Evolutionary conservation across 768 basidiomycete species (phyloP).

Genomic region (Filobasidium floriforme): DNA sequence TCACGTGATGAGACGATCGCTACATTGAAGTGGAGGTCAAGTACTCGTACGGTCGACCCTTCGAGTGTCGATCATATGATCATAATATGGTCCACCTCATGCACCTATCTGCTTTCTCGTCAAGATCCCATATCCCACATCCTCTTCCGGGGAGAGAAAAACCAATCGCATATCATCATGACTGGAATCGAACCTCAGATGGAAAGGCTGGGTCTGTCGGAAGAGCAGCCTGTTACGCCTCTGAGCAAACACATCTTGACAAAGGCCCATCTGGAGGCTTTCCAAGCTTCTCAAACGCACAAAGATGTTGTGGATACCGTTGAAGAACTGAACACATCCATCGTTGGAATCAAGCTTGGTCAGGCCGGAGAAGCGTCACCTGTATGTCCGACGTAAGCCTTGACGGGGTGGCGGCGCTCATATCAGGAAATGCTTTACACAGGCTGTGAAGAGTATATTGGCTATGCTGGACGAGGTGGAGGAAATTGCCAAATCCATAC

Average conservation of each 20-base stretch:
- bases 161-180: background rate
- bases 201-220: background rate
- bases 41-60: background rate
- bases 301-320: conserved; percentile 62
- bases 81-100: too few relatives aligned
- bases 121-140: too few relatives aligned
- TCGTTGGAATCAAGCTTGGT: conserved; percentile 67
- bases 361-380: conserved; percentile 56
- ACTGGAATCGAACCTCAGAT: background rate
- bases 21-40: background rate
- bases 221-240: background rate
- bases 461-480: conserved; percentile 62
- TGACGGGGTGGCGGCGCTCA: background rate
- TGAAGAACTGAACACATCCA: conserved; percentile 63
- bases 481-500: conserved; percentile 59
- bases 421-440: background rate
- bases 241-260: conserved; percentile 64
- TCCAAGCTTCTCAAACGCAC: conserved; percentile 67
- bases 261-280: conserved; percentile 68
- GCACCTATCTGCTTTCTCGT: too few relatives aligned
- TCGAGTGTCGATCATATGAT: too few relatives aligned
- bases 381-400: conserved; percentile 49
- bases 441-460: conserved; percentile 63
- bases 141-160: too few relatives aligned
- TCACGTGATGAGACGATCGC: background rate